phyloP scores from a whole-genome alignment of 2,329 filamentous ascomycete species.

The Ophiosphaerella narmari region DNA sequence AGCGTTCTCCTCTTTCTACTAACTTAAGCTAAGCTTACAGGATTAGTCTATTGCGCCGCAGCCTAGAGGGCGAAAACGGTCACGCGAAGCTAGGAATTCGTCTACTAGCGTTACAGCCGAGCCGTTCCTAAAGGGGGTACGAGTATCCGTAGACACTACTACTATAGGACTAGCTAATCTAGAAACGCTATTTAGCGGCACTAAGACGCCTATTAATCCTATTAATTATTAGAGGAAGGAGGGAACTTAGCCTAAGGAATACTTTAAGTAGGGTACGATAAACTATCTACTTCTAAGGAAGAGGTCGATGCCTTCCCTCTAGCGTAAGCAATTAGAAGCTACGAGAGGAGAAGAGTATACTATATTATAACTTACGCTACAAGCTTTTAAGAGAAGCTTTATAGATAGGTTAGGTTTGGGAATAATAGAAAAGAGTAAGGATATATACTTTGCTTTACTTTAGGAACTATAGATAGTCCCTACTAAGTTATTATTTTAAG shows the following conservation, averaged over 20 bases:
- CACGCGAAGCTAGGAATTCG: too few relatives aligned
- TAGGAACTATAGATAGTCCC: constrained; percentile 1
- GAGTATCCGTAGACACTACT: too few relatives aligned
- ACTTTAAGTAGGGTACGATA: constrained; percentile 15
- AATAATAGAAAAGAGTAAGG: constrained; percentile 6
- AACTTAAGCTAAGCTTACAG: too few relatives aligned
- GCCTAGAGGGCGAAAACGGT: too few relatives aligned
- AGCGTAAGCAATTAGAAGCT: constrained; percentile 16
- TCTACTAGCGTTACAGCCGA: too few relatives aligned
- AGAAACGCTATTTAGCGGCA: too few relatives aligned
- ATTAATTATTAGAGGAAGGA: constrained; percentile 15
- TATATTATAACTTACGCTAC: constrained; percentile 42
- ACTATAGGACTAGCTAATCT: too few relatives aligned
- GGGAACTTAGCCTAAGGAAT: constrained; percentile 16
- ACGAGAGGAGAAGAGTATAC: constrained; percentile 29
- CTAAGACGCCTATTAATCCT: constrained; percentile 7
- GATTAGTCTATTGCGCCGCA: too few relatives aligned
- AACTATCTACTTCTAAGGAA: constrained; percentile 17
- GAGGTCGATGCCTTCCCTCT: constrained; percentile 15
- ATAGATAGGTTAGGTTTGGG: constrained; percentile 29
- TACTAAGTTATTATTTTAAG: constrained; percentile 7
- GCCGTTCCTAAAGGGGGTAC: too few relatives aligned
- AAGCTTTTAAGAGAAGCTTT: constrained; percentile 41
- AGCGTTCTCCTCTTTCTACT: too few relatives aligned
- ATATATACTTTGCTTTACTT: constrained; percentile 6